Percentiles rank a stretch among this genome's conserved stretches.
Evolutionary conservation across 495 filamentous ascomycete species (phyloP).

Genomic region (Chlorociboria aeruginascens): DNA sequence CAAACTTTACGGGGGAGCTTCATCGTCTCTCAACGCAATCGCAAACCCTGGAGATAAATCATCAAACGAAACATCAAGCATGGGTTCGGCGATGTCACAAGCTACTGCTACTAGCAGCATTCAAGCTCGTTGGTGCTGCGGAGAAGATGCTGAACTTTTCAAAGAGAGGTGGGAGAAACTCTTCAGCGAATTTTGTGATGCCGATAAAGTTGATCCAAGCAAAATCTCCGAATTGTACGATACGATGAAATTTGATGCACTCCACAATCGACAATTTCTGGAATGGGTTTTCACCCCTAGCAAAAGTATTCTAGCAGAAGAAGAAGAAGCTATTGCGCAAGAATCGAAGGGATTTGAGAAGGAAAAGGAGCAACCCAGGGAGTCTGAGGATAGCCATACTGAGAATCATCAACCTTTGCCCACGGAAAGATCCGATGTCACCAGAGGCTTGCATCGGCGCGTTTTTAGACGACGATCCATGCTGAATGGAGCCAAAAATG

Average conservation of each 20-base stretch:
- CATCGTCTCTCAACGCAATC: slow-evolving; percentile 44
- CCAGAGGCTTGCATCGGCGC: slow-evolving; percentile 31
- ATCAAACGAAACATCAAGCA: slow-evolving; percentile 25
- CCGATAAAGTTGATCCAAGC: slow-evolving; percentile 94
- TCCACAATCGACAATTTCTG: slow-evolving; percentile 93
- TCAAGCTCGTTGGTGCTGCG: slow-evolving; percentile 90
- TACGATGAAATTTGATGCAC: slow-evolving; percentile 97
- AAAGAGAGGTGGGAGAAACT: slow-evolving; percentile 98
- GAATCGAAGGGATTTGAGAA: slow-evolving; percentile 28
- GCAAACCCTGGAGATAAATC: slow-evolving; percentile 33
- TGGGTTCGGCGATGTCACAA: slow-evolving; percentile 37
- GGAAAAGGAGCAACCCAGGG: slow-evolving; percentile 12
- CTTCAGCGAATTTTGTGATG: slow-evolving; percentile 90
- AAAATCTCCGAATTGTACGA: slow-evolving; percentile 97
- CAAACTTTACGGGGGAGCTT: slow-evolving; percentile 54
- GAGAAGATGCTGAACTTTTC: slow-evolving; percentile 89
- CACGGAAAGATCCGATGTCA: slow-evolving; percentile 22
- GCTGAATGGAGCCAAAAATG: slow-evolving; percentile 21
- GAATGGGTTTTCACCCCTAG: slow-evolving; percentile 94
- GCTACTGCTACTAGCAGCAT: slow-evolving; percentile 51
- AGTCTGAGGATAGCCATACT: slow-evolving; percentile 22
- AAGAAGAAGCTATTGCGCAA: slow-evolving; percentile 21
- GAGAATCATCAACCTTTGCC: slow-evolving; percentile 20
- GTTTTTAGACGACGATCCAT: slow-evolving; percentile 41
- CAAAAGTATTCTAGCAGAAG: slow-evolving; percentile 53